These are phyloP conservation scores for Thelephora terrestris DNA, from an alignment of 1,284 basidiomycete species.

Conservation along the genomic window DNA sequence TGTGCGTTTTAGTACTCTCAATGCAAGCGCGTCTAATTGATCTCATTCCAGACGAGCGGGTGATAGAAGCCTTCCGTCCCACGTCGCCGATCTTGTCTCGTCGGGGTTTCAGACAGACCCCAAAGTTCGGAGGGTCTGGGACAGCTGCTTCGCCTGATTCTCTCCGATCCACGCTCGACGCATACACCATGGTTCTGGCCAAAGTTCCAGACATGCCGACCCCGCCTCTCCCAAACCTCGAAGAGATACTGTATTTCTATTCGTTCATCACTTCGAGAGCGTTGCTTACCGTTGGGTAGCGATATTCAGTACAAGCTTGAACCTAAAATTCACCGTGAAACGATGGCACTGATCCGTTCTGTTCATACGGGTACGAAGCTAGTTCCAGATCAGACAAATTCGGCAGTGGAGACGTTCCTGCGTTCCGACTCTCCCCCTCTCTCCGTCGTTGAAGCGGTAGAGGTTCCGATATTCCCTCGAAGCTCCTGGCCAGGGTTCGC, in stretches of 20 bases:
- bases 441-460: constrained; percentile 19
- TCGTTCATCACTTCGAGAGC: neutral
- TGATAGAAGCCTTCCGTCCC: constrained; percentile 20
- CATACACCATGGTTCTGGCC: neutral
- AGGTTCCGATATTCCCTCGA: constrained; percentile 40
- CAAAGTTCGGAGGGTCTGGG: constrained; percentile 15
- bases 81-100: constrained; percentile 31
- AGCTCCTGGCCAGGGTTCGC: constrained; percentile 15
- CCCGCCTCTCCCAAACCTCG: neutral
- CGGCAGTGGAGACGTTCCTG: constrained; percentile 26
- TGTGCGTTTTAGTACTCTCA: constrained; percentile 16
- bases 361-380: constrained; percentile 8
- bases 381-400: neutral
- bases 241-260: neutral
- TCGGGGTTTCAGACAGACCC: constrained; percentile 29
- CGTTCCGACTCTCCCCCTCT: constrained; percentile 23
- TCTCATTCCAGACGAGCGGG: constrained; percentile 15
- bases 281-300: constrained; percentile 9
- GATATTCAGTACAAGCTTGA: constrained; percentile 27
- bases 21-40: constrained; percentile 13
- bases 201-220: neutral
- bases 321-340: constrained; percentile 13
- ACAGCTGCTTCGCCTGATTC: neutral
- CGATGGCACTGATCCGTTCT: constrained; percentile 13
- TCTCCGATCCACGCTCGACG: neutral